Evolutionary conservation across 371 early-diverging fungal genomes (phyloP), one percentile per base, ranked within the genome.

Genomic region (Capniomyces stellatus): DNA sequence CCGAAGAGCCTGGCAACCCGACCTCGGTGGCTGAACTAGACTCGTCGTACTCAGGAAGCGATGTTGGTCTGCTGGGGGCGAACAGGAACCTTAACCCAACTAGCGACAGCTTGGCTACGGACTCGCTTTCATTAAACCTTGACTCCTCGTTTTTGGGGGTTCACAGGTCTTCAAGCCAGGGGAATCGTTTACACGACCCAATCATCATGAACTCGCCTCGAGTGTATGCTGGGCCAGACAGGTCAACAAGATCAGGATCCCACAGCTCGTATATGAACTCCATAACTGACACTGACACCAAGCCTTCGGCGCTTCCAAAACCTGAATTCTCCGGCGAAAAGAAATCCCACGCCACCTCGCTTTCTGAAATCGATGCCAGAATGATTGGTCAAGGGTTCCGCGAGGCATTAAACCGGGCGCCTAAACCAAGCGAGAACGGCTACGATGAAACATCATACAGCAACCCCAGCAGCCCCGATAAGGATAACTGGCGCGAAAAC

Each of bases 381-480:
- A 35, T 31, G 2, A 31, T 51, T 51, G 29, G 51, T 6, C 28
- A 51, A 35, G 39, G 51, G 23, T 51, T 51, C 51, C 12, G 51
- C 4, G 51, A 51, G 13, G 51, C 51, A 8, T 21, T 51, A 3
- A 31, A 51, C 51, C 29, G 35, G 6, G 18, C 51, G 6, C 29
- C 35, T 6, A 22, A 23, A 29, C 8, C 3, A 3, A 15, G 12
- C 8, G 23, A 23, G 13, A 39, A 30, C 21, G 10, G 10, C 23
- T 29, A 27, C 13, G 13, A 35, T 22, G 51, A 51, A 8, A 10
- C 29, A 31, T 22, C 2, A 29, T 29, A 31, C 10, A 4, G n/a
- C 21, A 21, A 13, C 10, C 3, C 3, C 22, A 8, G 6, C 21
- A 8, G 6, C 3, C n/a, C 29, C 31, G n/a, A 35, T 15, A 8